Percentiles rank a stretch among this genome's conserved stretches.
These are phyloP conservation scores for Drechslerella dactyloides DNA, from an alignment of 2,329 filamentous ascomycete genomes.

Conservation along the genomic window DNA sequence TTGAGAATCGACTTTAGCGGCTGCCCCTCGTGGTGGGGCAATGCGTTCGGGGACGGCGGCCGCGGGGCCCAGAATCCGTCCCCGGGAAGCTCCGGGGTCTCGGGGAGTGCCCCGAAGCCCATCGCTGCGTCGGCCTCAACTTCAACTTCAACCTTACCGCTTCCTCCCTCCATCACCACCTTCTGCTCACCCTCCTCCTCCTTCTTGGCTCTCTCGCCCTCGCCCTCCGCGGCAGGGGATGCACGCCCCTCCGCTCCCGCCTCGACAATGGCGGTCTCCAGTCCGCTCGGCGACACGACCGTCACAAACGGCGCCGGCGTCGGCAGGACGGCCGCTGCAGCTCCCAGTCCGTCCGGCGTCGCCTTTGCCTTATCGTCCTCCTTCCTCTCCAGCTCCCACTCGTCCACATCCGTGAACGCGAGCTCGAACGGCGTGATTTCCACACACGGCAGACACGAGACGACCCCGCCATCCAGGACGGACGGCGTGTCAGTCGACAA, in stretches of 20 bases:
- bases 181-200: background rate
- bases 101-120: background rate
- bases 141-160: background rate
- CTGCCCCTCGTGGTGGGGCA: background rate
- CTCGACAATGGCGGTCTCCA: background rate
- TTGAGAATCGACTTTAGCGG: background rate
- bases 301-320: conserved; percentile 6
- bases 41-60: background rate
- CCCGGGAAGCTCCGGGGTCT: background rate
- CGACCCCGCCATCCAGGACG: conserved; percentile 67
- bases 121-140: background rate
- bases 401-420: background rate
- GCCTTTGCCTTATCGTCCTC: background rate
- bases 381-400: background rate
- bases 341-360: background rate
- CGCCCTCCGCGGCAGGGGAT: too few species aligned
- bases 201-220: background rate
- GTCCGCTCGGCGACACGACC: background rate
- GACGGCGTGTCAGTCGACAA: conserved; percentile 88
- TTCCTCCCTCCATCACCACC: background rate
- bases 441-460: conserved; percentile 1
- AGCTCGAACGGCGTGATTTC: conserved; percentile 1
- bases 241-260: background rate
- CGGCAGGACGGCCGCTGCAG: background rate
- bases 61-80: background rate